A percentile compares a stretch with the other conserved stretches of the same genome.
Conservation (phyloP, 495 filamentous ascomycete genomes). For the Penicillium canariense region DNA sequence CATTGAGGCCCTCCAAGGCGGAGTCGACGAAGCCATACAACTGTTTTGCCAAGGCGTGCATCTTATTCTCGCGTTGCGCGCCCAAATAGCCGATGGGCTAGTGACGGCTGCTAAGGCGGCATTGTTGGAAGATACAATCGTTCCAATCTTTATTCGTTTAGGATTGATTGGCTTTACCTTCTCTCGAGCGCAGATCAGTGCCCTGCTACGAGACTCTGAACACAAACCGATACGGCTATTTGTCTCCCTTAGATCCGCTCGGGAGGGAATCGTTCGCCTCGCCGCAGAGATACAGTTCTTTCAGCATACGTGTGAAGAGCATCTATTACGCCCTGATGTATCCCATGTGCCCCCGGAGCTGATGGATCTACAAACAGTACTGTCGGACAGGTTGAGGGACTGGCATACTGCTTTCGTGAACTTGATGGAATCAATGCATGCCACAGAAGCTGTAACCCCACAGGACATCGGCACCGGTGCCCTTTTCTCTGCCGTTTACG, state of each 20-base stretch:
- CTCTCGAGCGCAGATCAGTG: constrained; percentile 6
- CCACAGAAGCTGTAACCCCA: constrained; percentile 7
- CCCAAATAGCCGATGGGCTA: constrained; percentile 19
- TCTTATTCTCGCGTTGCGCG: constrained; percentile 30
- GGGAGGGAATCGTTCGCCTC: constrained; percentile 13
- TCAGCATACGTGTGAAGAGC: constrained; percentile 12
- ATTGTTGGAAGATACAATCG: constrained; percentile 32
- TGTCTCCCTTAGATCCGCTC: constrained; percentile 17
- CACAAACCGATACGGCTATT: constrained; percentile 1
- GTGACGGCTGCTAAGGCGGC: constrained; percentile 15
- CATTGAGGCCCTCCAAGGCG: constrained; percentile 53
- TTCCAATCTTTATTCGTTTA: constrained; percentile 41
- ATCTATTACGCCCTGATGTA: constrained; percentile 7
- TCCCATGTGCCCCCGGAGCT: constrained; percentile 10
- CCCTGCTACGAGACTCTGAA: constrained; percentile 3
- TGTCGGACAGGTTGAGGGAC: constrained; percentile 11
- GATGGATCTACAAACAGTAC: constrained; percentile 9
- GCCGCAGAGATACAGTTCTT: constrained; percentile 22
- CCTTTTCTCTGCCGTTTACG: constrained; percentile 26
- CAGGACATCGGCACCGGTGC: constrained; percentile 17
- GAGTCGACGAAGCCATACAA: constrained; percentile 26
- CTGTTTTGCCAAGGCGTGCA: constrained; percentile 38
- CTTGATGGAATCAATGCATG: constrained; percentile 13
- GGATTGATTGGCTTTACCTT: constrained; percentile 17
- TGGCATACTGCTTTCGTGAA: constrained; percentile 29